phyloP scores from a whole-genome alignment of 179 eudicot species.

The Silene vulgaris region DNA sequence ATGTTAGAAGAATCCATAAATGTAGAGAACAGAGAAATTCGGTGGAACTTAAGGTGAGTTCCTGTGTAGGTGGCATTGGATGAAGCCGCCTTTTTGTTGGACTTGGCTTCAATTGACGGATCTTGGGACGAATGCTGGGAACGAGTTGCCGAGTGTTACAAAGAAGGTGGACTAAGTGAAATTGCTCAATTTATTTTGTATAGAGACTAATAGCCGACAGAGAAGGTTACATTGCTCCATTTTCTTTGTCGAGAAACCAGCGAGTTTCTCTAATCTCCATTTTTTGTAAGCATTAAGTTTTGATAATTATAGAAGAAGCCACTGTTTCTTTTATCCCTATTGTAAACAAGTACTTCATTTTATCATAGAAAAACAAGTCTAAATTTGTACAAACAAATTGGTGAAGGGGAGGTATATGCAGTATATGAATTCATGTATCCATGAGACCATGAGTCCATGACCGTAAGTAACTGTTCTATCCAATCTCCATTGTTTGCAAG shows the following conservation, averaged over 20 bases:
- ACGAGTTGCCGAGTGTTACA: constrained; percentile 74
- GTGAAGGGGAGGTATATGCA: too few relatives aligned
- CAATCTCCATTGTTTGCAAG: too few relatives aligned
- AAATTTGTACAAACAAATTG: too few relatives aligned
- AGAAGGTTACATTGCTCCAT: neutral
- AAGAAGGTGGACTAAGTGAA: constrained; percentile 70
- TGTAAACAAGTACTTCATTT: too few relatives aligned
- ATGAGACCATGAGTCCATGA: too few relatives aligned
- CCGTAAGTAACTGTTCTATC: too few relatives aligned
- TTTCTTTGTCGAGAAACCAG: neutral
- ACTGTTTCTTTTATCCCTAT: too few relatives aligned
- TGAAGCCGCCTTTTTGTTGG: constrained; percentile 89
- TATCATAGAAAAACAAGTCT: too few relatives aligned
- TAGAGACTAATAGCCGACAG: constrained; percentile 35
- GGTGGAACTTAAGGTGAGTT: neutral
- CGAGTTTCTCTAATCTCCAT: neutral
- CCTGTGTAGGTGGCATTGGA: constrained; percentile 61
- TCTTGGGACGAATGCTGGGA: constrained; percentile 68
- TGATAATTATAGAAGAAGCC: too few relatives aligned
- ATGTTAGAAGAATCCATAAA: neutral
- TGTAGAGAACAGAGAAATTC: neutral
- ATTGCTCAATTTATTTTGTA: constrained; percentile 66
- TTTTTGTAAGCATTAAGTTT: neutral
- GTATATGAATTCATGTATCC: too few relatives aligned
- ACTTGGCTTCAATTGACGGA: constrained; percentile 87